Base-by-base conservation (phyloP, 805 yeast species). In the Ogataea minuta region DNA sequence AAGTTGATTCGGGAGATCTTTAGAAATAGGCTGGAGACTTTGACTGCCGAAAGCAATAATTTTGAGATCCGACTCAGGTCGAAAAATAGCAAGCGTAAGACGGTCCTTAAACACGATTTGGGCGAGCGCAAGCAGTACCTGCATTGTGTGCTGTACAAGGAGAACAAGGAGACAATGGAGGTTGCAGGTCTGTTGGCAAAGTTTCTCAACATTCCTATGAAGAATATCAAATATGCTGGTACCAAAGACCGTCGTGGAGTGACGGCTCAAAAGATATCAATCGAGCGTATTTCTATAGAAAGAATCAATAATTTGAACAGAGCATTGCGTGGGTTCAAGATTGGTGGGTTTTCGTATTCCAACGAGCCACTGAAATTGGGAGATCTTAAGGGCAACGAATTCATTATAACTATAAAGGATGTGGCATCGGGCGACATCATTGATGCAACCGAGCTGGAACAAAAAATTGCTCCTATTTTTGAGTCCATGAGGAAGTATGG, bases 131-230 rank as follows among this genome's bases (percentile, higher is more conserved):
- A 81, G 49, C 74, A 76, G 30, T 86, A 66, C 60, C 64, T 90
- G 31, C 90, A 84, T 54, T 83, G 90, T 55, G 78, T 84, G 9
- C 67, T 93, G 19, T 89, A 86, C 68, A 93, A 93, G 60, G 97
- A 93, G 58, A 93, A 93, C 65, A 85, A 90, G 59, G 99, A 93
- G 52, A 90, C 99, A 1, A 87, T 93, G 96, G 97, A 93, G 64
- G 93, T 87, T 10, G 93, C 93, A 1, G 74, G 79, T 13, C 63
- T 84, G 19, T 66, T 93, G 34, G 69, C 90, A 34, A 83, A 83
- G 56, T 74, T 86, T 45, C 67, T 93, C 48, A 76, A 88, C 46
- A 65, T 84, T 14, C 91, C 90, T n/a, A 68, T 82, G 4, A 83
- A 81, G 47, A 58, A 69, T 28, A 71, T 93, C 24, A 72, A 86